A percentile compares a stretch with the other conserved stretches of the same genome.
These are phyloP conservation scores for Clonostachys solani DNA, from an alignment of 2,329 filamentous ascomycete species.

Conservation along the genomic window DNA sequence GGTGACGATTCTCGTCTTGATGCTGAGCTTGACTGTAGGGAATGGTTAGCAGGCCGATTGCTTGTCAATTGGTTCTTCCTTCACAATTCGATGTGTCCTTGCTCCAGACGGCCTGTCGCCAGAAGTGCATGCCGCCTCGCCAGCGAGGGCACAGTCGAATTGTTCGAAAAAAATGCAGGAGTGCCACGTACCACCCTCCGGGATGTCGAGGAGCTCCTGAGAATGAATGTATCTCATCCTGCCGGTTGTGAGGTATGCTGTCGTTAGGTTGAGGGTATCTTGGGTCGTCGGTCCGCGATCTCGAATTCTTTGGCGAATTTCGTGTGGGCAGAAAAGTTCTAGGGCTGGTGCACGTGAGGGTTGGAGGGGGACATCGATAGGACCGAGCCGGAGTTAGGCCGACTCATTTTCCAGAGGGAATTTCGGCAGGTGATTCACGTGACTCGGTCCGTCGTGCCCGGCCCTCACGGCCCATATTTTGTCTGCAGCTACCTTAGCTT, in stretches of 20 bases:
- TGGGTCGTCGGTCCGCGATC: constrained; percentile 24
- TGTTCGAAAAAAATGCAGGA: constrained; percentile 10
- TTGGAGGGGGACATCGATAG: constrained; percentile 3
- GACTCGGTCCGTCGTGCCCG: too few relatives aligned
- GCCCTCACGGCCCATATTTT: too few relatives aligned
- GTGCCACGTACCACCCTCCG: constrained; percentile 83
- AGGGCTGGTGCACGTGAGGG: constrained; percentile 34
- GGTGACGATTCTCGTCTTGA: constrained; percentile 94
- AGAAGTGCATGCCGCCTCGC: not conserved
- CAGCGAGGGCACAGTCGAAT: not conserved
- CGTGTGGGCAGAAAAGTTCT: constrained; percentile 40
- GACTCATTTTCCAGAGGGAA: constrained; percentile 2
- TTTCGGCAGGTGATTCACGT: too few relatives aligned
- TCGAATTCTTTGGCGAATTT: constrained; percentile 31
- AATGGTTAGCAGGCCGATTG: constrained; percentile 18
- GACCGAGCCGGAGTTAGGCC: constrained; percentile 17
- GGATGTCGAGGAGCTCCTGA: constrained; percentile 90
- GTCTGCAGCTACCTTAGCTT: too few relatives aligned
- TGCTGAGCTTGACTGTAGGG: constrained; percentile 82
- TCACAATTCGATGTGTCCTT: not conserved
- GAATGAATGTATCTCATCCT: constrained; percentile 99
- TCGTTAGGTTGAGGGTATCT: constrained; percentile 34
- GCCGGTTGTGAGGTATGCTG: constrained; percentile 50
- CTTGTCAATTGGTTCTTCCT: constrained; percentile 5
- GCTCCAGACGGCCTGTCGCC: not conserved